These are phyloP conservation scores for Azolla pinnata DNA, from an alignment of 75 land plant genomes.

Conservation along the genomic window DNA sequence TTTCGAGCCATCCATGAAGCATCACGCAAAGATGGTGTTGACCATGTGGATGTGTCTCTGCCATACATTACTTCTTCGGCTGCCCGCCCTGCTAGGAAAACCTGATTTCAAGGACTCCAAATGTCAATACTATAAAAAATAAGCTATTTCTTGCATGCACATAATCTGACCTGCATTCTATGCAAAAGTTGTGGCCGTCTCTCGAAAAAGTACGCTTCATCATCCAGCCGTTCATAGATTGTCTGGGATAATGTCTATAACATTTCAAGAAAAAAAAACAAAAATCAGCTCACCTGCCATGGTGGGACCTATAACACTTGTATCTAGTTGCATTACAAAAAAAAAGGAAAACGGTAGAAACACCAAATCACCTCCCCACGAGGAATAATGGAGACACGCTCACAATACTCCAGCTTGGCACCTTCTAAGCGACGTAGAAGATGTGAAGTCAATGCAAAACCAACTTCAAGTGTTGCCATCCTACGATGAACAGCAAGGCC, in stretches of 20 bases:
- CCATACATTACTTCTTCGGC: conserved; percentile 94
- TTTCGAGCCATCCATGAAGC: conserved; percentile 93
- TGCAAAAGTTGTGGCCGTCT: conserved; percentile 67
- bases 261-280: background rate
- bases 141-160: too few relatives aligned
- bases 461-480: conserved; percentile 74
- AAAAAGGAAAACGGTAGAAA: background rate
- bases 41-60: conserved; percentile 63
- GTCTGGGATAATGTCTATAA: conserved; percentile 63
- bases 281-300: background rate
- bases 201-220: conserved; percentile 66
- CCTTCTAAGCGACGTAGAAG: conserved; percentile 62
- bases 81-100: conserved; percentile 75
- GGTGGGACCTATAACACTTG: too few relatives aligned
- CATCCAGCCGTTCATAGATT: conserved; percentile 65
- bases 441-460: conserved; percentile 76
- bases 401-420: conserved; percentile 65
- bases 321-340: background rate
- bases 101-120: conserved; percentile 42
- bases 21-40: conserved; percentile 59
- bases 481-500: conserved; percentile 69
- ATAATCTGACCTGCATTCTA: conserved; percentile 81
- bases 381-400: conserved; percentile 72
- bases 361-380: conserved; percentile 54
- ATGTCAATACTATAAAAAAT: background rate